A percentile compares a stretch with the other conserved stretches of the same genome.
Conservation (phyloP, 2,329 filamentous ascomycete genomes). For the Hymenoscyphus linearis region DNA sequence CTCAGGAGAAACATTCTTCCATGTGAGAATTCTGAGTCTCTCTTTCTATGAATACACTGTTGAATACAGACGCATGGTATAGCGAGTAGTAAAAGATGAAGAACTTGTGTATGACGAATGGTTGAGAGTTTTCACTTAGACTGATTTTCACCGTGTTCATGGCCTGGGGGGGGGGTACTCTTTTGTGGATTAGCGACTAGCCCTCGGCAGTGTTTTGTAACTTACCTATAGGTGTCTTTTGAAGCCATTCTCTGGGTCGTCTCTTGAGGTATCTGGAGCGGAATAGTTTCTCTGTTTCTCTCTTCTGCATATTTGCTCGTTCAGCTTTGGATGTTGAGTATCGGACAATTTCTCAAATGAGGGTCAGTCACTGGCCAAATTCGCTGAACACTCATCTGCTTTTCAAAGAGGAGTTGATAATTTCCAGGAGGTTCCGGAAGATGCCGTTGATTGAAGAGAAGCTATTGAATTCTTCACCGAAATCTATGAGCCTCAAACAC, state of each 20-base stretch:
- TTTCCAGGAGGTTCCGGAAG: not conserved
- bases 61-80: not conserved
- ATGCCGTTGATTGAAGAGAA: not conserved
- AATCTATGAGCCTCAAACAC: too few relatives aligned
- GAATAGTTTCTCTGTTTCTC: too few relatives aligned
- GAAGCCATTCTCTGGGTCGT: not conserved
- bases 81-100: conserved; percentile 2
- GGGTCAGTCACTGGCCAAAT: not conserved
- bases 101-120: not conserved
- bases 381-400: not conserved
- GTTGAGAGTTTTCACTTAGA: not conserved
- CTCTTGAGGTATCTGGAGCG: not conserved
- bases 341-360: not conserved
- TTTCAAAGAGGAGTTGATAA: not conserved
- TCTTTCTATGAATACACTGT: not conserved
- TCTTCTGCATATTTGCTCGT: too few relatives aligned
- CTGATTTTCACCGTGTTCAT: conserved; percentile 3
- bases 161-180: not conserved
- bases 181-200: not conserved
- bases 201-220: not conserved
- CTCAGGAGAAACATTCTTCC: not conserved
- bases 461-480: too few relatives aligned
- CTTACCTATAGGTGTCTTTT: not conserved
- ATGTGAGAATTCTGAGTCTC: not conserved
- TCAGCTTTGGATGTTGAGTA: not conserved